Evolutionary conservation across 352 stramenopile genomes (phyloP).

Genomic region (Lagenidium sp.): DNA sequence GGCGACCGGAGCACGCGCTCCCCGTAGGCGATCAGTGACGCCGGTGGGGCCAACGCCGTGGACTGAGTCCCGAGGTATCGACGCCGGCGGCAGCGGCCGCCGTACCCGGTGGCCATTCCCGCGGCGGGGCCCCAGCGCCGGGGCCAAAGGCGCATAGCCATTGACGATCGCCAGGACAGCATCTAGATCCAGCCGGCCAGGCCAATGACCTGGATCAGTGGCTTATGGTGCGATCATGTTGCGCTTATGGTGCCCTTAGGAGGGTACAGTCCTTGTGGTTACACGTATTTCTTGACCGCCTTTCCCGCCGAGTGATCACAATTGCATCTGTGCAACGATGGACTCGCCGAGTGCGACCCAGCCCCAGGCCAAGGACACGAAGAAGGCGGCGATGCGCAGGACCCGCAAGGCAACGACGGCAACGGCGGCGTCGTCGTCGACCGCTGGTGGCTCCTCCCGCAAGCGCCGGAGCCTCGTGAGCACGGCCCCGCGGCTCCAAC

Average conservation of each 20-base stretch:
- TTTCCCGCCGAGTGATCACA: conserved; percentile 8
- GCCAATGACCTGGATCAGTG: no score
- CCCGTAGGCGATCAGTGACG: conserved; percentile 58
- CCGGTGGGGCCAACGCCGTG: conserved; percentile 4
- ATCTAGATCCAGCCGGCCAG: no score
- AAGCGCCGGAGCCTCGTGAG: conserved; percentile 22
- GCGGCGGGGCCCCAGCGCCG: no score
- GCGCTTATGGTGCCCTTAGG: no score
- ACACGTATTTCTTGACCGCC: conserved; percentile 1
- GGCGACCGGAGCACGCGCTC: no score
- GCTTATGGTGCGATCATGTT: no score
- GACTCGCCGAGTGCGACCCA: no score
- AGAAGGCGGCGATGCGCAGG: not conserved
- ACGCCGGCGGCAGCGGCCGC: not conserved
- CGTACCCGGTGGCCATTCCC: no score
- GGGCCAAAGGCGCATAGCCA: no score
- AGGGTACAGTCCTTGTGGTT: not conserved
- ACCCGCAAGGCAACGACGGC: conserved; percentile 4
- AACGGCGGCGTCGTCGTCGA: not conserved
- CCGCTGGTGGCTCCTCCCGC: not conserved
- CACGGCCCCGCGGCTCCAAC: conserved; percentile 28
- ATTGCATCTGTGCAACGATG: no score
- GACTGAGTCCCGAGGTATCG: no score
- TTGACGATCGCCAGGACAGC: no score
- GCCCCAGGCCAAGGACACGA: not conserved